These are phyloP conservation scores for Pyropia yezoensis DNA, from an alignment of 23 red algal genomes.

Conservation along the genomic window DNA sequence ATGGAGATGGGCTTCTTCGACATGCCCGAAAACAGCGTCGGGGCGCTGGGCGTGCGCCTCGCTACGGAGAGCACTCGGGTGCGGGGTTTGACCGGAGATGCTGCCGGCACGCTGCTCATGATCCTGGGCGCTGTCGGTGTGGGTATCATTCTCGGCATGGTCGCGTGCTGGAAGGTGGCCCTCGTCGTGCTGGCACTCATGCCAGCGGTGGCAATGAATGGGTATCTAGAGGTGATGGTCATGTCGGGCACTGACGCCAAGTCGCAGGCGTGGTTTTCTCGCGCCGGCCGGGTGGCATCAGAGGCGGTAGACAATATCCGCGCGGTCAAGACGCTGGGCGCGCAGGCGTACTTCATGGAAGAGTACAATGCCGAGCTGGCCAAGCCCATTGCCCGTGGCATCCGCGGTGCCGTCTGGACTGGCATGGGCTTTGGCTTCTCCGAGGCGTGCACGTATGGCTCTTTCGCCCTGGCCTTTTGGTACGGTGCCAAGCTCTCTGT, in stretches of 20 bases:
- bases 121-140: neutral
- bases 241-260: constrained; percentile 55
- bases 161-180: constrained; percentile 10
- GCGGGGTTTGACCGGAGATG: neutral
- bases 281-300: constrained; percentile 61
- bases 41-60: neutral
- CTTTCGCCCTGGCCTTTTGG: constrained; percentile 72
- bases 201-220: constrained; percentile 20
- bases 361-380: constrained; percentile 52
- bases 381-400: constrained; percentile 22
- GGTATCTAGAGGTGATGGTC: constrained; percentile 27
- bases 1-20: constrained; percentile 30
- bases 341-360: constrained; percentile 57
- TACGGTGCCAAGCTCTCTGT: constrained; percentile 46
- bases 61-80: neutral
- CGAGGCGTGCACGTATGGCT: constrained; percentile 27
- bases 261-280: constrained; percentile 36
- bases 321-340: no score
- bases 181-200: constrained; percentile 17
- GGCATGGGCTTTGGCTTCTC: constrained; percentile 71
- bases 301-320: no score
- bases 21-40: constrained; percentile 2
- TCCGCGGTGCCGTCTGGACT: constrained; percentile 12
- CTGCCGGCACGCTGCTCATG: neutral
- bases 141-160: constrained; percentile 23